Evolutionary conservation across 1,284 basidiomycete genomes (phyloP), one percentile per base, ranked within the genome.

Genomic region (Ganoderma leucocontextum): DNA sequence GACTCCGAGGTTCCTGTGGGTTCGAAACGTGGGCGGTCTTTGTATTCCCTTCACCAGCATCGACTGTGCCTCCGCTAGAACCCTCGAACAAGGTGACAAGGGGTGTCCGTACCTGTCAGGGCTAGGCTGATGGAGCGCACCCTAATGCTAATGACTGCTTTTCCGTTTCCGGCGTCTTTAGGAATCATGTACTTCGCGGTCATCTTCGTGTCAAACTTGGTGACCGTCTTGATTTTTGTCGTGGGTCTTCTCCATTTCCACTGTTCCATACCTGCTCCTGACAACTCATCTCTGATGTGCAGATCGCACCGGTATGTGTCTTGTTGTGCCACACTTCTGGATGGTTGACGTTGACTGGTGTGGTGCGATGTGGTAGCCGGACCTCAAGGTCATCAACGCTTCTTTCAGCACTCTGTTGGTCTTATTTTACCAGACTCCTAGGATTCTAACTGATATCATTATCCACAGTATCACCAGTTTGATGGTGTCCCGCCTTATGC

Each of bases 401-500:
- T 75, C 74, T 38, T 77, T 77, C 70, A 76, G 76, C 63, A 77
- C 74, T 15, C 53, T 75, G 74, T 75, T 60, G 7, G 73, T 69
- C 10, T 17, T 25, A 29, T 9, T 33, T 39, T 35, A 9, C 4
- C 7, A 15, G 29, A 52, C 15, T 10, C 25, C 19, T n/a, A 33
- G 25, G 15, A 19, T 62, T 38, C 29, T 60, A 41, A n/a, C 44
- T 38, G 8, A 58, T 9, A 2, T 19, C 10, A 13, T 25, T 8
- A 15, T 36, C 36, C n/a, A 52, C n/a, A 77, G 76, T 5, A 75
- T 77, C 35, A 77, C 76, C 9, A 75, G 73, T 63, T 64, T 77
- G 35, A 76, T 77, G 76, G 75, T 77, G 19, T 75, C 76, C 22
- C 74, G 76, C 22, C 73, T 77, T 29, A 77, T 77, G 74, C 72